phyloP scores from a whole-genome alignment of 805 yeast genomes.

The Kuraishia ogatae region DNA sequence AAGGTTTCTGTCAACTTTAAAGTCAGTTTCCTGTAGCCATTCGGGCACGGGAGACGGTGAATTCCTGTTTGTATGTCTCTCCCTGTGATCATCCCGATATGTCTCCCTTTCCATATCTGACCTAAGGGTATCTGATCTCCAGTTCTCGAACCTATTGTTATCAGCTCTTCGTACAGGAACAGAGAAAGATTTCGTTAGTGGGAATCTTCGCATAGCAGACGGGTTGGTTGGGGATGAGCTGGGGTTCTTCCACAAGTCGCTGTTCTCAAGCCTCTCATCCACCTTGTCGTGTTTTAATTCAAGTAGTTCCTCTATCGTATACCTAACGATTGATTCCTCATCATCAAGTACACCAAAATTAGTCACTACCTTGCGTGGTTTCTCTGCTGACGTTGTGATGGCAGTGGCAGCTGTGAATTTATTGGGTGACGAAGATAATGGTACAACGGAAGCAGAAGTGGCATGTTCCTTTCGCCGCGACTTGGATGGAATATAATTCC shows the following conservation, averaged over 20 bases:
- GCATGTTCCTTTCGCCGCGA: background rate
- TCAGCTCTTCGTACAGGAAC: background rate
- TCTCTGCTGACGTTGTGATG: background rate
- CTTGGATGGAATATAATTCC: background rate
- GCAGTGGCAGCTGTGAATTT: background rate
- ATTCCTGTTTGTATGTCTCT: background rate
- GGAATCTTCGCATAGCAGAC: background rate
- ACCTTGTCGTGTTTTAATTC: background rate
- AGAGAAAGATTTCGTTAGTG: background rate
- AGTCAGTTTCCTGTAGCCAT: conserved; percentile 23
- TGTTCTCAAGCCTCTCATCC: background rate
- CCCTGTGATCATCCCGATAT: background rate
- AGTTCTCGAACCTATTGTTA: background rate
- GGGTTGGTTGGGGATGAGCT: background rate
- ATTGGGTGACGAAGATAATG: background rate
- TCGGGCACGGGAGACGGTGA: conserved; percentile 12
- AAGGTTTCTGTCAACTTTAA: conserved; percentile 20
- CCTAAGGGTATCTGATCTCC: background rate
- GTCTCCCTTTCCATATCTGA: background rate
- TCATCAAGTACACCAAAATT: background rate
- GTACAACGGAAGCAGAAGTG: background rate
- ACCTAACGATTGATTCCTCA: background rate
- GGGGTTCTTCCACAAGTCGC: background rate
- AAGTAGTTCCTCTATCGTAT: background rate
- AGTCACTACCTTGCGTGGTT: background rate